phyloP scores from a whole-genome alignment of 345 rosid genomes.

The Murraya koenigii region DNA sequence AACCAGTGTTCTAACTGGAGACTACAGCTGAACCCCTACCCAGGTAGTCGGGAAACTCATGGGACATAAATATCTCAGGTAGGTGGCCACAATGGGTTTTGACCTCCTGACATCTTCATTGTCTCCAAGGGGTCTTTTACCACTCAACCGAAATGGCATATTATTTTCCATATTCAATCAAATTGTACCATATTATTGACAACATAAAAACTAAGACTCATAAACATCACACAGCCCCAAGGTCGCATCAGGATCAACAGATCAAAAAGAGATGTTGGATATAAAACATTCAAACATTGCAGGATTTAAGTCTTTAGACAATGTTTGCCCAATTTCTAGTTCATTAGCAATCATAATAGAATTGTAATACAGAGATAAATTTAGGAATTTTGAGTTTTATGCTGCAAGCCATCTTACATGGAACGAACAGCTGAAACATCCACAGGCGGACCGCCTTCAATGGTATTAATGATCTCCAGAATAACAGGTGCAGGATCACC shows the following conservation, averaged over 20 bases:
- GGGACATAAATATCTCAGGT: background rate
- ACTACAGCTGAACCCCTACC: background rate
- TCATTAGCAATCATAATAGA: background rate
- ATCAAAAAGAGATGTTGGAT: background rate
- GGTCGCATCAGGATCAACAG: background rate
- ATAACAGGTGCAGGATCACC: conserved; percentile 70
- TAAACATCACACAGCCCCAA: background rate
- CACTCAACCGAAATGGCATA: background rate
- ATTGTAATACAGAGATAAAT: background rate
- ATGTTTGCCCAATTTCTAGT: conserved; percentile 6
- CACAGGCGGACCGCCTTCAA: conserved; percentile 96
- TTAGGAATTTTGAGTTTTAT: background rate
- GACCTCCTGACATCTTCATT: background rate
- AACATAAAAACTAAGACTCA: too few species aligned
- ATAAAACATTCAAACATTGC: background rate
- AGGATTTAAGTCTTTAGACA: background rate
- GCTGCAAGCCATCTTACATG: conserved; percentile 54
- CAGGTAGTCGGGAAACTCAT: background rate
- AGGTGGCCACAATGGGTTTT: background rate
- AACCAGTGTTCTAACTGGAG: background rate
- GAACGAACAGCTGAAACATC: conserved; percentile 89
- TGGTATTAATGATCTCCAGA: conserved; percentile 82
- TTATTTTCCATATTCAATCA: background rate
- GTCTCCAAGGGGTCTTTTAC: background rate
- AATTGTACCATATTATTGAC: background rate